Evolutionary conservation across 2,329 filamentous ascomycete genomes (phyloP), one percentile per base, ranked within the genome.

Genomic region (Aspergillus hiratsukae): DNA sequence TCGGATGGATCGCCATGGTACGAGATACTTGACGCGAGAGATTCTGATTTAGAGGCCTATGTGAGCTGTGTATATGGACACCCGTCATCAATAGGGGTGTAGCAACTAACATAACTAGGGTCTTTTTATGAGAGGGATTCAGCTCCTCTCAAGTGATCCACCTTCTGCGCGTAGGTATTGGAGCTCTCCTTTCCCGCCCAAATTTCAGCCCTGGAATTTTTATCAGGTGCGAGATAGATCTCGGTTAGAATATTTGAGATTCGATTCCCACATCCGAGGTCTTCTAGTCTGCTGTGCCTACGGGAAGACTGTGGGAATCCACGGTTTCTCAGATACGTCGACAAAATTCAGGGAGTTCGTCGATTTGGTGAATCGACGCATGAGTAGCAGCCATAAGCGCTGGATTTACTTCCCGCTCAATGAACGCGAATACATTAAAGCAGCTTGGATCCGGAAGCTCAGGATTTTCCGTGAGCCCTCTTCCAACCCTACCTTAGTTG

Each of bases 381-480:
- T 10, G 3, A 46, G n/a, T 10, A 52, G n/a, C 1, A 55, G 35
- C 9, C 11, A 49, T 9, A 59, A 35, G 11, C 35, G 51, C n/a
- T 62, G 53, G 58, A 59, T 62, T 7, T 63, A 57, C 28, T 60
- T 62, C 25, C 56, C 55, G 1, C 19, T 64, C 3, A 59, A 62
- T 55, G 10, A 7, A n/a, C 17, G 52, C 23, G 56, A 59, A 48
- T 14, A 17, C 23, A 57, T 61, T 14, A 48, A 23, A 52, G 51
- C 49, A 25, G 58, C 53, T 51, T 62, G 56, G 60, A 43, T 54
- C 14, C 53, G 56, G 51, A 52, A 52, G 45, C 46, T 43, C 17
- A 49, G 17, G 17, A n/a, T 21, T 35, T 53, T 17, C 8, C 14
- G 14, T 48, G 27, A 48, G n/a, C 17, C 3, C 21, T 48, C 19